Evolutionary conservation across 2,329 filamentous ascomycete species (phyloP).

Genomic region (Hirsutella thompsonii): DNA sequence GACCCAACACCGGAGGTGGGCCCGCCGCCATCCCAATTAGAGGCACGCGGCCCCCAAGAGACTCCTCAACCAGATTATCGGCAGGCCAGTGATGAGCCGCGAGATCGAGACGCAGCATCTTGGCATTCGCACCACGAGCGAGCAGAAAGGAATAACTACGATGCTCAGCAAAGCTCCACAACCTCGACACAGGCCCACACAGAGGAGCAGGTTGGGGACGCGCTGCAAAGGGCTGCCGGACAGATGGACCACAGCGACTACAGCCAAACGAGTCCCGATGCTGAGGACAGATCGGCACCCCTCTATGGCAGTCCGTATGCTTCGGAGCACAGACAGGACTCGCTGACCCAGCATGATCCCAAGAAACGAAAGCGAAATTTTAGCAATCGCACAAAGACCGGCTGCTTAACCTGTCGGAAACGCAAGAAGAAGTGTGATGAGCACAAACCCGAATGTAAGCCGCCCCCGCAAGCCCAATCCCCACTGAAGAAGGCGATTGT

Average conservation of each 20-base stretch:
- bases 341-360: slow-evolving; percentile 41
- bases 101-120: slow-evolving; percentile 28
- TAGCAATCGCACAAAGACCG: slow-evolving; percentile 91
- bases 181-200: slow-evolving; percentile 30
- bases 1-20: slow-evolving; percentile 22
- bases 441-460: slow-evolving; percentile 79
- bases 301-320: slow-evolving; percentile 30
- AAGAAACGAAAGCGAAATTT: slow-evolving; percentile 72
- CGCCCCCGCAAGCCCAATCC: neutral
- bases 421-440: slow-evolving; percentile 99
- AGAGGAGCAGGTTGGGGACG: slow-evolving; percentile 36
- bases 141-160: slow-evolving; percentile 32
- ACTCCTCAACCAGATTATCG: slow-evolving; percentile 32
- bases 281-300: slow-evolving; percentile 31
- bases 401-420: slow-evolving; percentile 80
- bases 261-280: slow-evolving; percentile 39
- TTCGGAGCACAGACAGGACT: slow-evolving; percentile 33
- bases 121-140: slow-evolving; percentile 36
- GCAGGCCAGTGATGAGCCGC: slow-evolving; percentile 29
- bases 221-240: slow-evolving; percentile 28
- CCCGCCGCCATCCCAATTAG: slow-evolving; percentile 16
- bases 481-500: neutral
- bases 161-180: slow-evolving; percentile 32
- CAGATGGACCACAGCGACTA: slow-evolving; percentile 37
- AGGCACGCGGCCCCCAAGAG: slow-evolving; percentile 28